Percentiles rank a stretch among this genome's conserved stretches.
Evolutionary conservation across 1,284 basidiomycete species (phyloP).

Genomic region (Boletus subluridellus): DNA sequence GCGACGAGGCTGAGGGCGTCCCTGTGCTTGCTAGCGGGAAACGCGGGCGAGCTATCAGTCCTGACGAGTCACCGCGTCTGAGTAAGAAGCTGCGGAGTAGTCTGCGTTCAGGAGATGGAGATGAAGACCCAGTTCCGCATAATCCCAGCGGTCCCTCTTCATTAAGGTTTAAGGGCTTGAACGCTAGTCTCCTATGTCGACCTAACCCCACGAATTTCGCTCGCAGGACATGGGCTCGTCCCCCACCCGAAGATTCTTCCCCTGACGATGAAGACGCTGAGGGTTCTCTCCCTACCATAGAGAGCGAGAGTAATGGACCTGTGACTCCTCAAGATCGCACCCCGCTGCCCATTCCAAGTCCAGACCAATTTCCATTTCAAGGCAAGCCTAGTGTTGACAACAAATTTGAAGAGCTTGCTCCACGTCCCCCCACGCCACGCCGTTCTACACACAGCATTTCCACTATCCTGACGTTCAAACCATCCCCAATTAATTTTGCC

Average conservation of each 20-base stretch:
- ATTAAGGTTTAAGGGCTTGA: slow-evolving; percentile 33
- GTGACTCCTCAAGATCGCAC: slow-evolving; percentile 48
- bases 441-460: slow-evolving; percentile 18
- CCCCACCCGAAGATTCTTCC: slow-evolving; percentile 27
- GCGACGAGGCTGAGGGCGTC: slow-evolving; percentile 21
- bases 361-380: slow-evolving; percentile 30
- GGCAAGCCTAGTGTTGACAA: slow-evolving; percentile 16
- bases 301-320: slow-evolving; percentile 47
- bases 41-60: slow-evolving; percentile 20
- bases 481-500: slow-evolving; percentile 53
- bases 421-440: slow-evolving; percentile 26
- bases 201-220: slow-evolving; percentile 35
- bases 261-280: slow-evolving; percentile 37
- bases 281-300: slow-evolving; percentile 42
- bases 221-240: slow-evolving; percentile 38
- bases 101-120: slow-evolving; percentile 21
- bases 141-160: slow-evolving; percentile 26
- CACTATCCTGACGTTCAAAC: slow-evolving; percentile 42
- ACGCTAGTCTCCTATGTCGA: slow-evolving; percentile 34
- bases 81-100: slow-evolving; percentile 28
- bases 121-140: slow-evolving; percentile 32
- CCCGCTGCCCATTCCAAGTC: slow-evolving; percentile 34
- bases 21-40: slow-evolving; percentile 22
- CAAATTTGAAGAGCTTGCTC: slow-evolving; percentile 24
- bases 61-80: slow-evolving; percentile 27